Evolutionary conservation across 176 grass and related monocot species (phyloP).

Genomic region (Secale cereale): DNA sequence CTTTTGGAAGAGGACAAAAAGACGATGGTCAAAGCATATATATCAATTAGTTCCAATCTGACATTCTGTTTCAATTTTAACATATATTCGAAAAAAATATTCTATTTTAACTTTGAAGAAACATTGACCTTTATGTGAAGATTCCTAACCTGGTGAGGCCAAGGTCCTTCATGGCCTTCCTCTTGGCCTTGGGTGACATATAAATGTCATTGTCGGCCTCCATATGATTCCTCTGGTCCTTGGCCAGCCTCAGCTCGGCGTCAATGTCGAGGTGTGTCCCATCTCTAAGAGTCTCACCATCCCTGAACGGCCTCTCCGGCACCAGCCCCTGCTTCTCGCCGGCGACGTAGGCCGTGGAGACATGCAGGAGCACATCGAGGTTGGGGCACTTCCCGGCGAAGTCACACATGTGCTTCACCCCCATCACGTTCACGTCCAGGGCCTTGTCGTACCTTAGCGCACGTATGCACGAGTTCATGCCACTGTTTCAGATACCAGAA

Average conservation of each 20-base stretch:
- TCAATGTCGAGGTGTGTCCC: slow-evolving; percentile 49
- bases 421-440: slow-evolving; percentile 47
- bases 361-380: slow-evolving; percentile 65
- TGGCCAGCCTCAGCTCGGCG: slow-evolving; percentile 36
- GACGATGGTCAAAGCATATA: too few relatives aligned
- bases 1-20: background rate
- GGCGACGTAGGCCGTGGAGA: slow-evolving; percentile 50
- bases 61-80: too few relatives aligned
- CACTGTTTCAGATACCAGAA: background rate
- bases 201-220: slow-evolving; percentile 7
- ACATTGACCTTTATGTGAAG: too few relatives aligned
- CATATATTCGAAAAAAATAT: too few relatives aligned
- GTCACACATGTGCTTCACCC: slow-evolving; percentile 44
- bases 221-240: slow-evolving; percentile 35
- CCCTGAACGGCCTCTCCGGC: slow-evolving; percentile 39
- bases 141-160: slow-evolving; percentile 47
- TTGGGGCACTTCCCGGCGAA: slow-evolving; percentile 54
- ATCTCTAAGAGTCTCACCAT: slow-evolving; percentile 44
- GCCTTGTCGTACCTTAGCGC: slow-evolving; percentile 36
- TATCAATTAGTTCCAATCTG: too few relatives aligned
- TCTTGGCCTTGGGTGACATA: slow-evolving; percentile 16
- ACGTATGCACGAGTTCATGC: too few relatives aligned
- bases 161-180: slow-evolving; percentile 65
- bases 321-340: slow-evolving; percentile 57
- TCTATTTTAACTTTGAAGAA: too few relatives aligned